phyloP scores from a whole-genome alignment of 1,139 yeast genomes.

The Yamadazyma pseudoaaseri region DNA sequence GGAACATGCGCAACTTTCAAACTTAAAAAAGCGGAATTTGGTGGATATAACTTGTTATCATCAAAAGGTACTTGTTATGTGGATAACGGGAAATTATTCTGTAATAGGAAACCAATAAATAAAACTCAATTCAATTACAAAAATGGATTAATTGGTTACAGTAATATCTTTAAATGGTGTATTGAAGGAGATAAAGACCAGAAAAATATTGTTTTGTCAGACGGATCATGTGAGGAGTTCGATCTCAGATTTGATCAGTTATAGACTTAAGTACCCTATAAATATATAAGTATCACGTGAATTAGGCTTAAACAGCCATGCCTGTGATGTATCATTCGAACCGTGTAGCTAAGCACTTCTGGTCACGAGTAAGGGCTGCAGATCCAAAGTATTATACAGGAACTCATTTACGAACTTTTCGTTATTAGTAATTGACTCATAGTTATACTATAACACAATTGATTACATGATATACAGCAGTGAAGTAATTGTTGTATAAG shows the following conservation, averaged over 20 bases:
- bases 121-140: constrained; percentile 52
- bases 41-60: constrained; percentile 66
- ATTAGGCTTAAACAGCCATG: too few relatives aligned
- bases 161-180: constrained; percentile 67
- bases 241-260: constrained; percentile 7
- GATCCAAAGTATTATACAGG: too few relatives aligned
- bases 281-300: too few relatives aligned
- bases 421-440: not conserved
- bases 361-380: too few relatives aligned
- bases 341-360: too few relatives aligned
- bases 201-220: constrained; percentile 51
- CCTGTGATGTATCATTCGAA: too few relatives aligned
- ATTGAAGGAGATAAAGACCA: constrained; percentile 51
- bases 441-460: not conserved
- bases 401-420: not conserved
- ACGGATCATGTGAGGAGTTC: constrained; percentile 32
- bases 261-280: too few relatives aligned
- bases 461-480: not conserved
- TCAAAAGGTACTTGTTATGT: constrained; percentile 76
- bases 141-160: constrained; percentile 53
- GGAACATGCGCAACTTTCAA: constrained; percentile 82
- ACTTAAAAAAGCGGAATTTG: constrained; percentile 53
- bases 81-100: constrained; percentile 30
- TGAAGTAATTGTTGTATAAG: too few relatives aligned
- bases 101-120: constrained; percentile 28